A percentile compares a stretch with the other conserved stretches of the same genome.
Conservation (phyloP, 2,329 filamentous ascomycete species). For the Diaporthe sp. region DNA sequence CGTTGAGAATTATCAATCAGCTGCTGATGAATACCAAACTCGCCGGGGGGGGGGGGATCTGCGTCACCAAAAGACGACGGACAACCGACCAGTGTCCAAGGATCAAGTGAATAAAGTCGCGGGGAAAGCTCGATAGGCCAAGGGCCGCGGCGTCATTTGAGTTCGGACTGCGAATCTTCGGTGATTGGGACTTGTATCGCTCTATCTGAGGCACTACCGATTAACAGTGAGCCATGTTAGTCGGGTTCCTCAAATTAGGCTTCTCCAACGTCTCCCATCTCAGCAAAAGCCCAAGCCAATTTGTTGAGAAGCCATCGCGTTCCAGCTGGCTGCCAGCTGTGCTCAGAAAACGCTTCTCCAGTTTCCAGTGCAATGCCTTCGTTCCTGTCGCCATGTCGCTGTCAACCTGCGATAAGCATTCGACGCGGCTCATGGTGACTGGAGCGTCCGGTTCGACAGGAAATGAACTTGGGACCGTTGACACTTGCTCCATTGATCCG, state of each 20-base stretch:
- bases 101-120: slow-evolving; percentile 21
- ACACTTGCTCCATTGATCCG: not conserved
- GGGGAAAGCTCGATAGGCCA: slow-evolving; percentile 20
- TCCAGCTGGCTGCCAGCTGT: slow-evolving; percentile 19
- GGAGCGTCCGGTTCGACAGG: not conserved
- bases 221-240: not conserved
- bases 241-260: not conserved
- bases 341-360: not conserved
- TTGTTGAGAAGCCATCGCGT: slow-evolving; percentile 34
- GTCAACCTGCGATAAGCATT: not conserved
- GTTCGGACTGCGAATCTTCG: slow-evolving; percentile 29
- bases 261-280: not conserved
- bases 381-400: not conserved
- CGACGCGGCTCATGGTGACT: no score
- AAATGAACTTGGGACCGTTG: not conserved
- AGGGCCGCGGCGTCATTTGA: slow-evolving; percentile 4
- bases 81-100: not conserved
- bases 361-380: not conserved
- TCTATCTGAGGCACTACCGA: not conserved
- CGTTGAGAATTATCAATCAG: slow-evolving; percentile 32
- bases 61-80: slow-evolving; percentile 21
- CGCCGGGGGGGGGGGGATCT: slow-evolving; percentile 22
- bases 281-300: slow-evolving; percentile 36
- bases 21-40: slow-evolving; percentile 24
- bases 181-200: slow-evolving; percentile 1